phyloP scores from a whole-genome alignment of 2,329 filamentous ascomycete species.

The Periconia sp. region DNA sequence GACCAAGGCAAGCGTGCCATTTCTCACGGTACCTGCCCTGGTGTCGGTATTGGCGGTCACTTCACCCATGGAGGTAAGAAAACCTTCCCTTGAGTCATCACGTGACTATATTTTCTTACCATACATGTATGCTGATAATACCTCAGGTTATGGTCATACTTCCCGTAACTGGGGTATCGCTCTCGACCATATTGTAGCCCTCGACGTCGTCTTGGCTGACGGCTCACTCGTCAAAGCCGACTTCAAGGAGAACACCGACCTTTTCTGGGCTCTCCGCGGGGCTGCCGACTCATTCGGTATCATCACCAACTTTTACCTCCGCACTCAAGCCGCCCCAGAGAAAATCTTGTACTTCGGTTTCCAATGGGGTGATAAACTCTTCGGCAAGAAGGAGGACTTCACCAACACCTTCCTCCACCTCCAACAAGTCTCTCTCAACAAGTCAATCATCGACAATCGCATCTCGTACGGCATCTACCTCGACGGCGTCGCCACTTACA shows the following conservation, averaged over 20 bases:
- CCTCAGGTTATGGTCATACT: conserved; percentile 30
- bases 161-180: conserved; percentile 40
- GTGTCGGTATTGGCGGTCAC: conserved; percentile 42
- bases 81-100: neutral
- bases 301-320: conserved; percentile 41
- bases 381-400: conserved; percentile 30
- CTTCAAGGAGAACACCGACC: conserved; percentile 34
- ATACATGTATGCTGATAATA: neutral
- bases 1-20: conserved; percentile 45
- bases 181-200: conserved; percentile 36
- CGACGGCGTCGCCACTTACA: conserved; percentile 37
- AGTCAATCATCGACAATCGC: conserved; percentile 44
- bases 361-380: conserved; percentile 25
- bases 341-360: conserved; percentile 33
- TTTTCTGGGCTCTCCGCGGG: conserved; percentile 48
- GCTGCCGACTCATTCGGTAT: conserved; percentile 47
- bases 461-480: conserved; percentile 47
- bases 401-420: conserved; percentile 44
- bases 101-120: neutral
- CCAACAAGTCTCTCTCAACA: conserved; percentile 45
- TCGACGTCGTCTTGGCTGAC: conserved; percentile 43
- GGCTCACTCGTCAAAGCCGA: conserved; percentile 43
- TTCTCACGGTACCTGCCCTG: conserved; percentile 57
- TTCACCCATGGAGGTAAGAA: conserved; percentile 34
- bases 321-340: conserved; percentile 30